Evolutionary conservation across 2,329 filamentous ascomycete genomes (phyloP), one percentile per base, ranked within the genome.

Genomic region (Zymoseptoria brevis): DNA sequence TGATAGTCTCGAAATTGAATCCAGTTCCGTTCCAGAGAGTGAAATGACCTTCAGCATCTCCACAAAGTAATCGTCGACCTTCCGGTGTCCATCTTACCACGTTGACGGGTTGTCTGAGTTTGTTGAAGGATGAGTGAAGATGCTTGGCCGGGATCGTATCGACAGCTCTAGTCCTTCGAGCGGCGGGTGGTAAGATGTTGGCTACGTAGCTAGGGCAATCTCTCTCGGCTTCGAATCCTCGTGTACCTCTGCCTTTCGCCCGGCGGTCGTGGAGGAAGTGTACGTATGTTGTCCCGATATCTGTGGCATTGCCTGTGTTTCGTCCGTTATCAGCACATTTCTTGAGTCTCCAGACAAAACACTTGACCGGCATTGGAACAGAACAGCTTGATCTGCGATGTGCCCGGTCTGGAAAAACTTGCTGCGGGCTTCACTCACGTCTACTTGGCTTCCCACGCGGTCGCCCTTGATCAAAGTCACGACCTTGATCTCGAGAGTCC

Each of bases 1-100:
- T 96, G 26, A 99, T 96, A 3, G 94, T 97, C 77, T 99, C 94
- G 69, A 99, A 99, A 75, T 99, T 97, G 82, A 99, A 99, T 22
- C 91, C 93, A 50, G 93, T 97, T 63, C 94, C 94, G 73, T 99
- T 99, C 94, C 94, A 99, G 3, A 99, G 77, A 48, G 95, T 99
- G 70, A 99, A 99, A 73, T 99, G 94, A 70, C 94, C 94, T 73
- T 93, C 97, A 66, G 91, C 96, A 0, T 92, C 96, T 21, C 91
- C 94, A 0, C 94, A 97, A 72, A 99, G 81, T 58, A 99, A 78
- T 66, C 94, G 83, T 62, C 94, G 87, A 26, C 94, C 94, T 75
- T 99, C 94, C 6, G 94, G 94, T 16, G 95, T 99, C 94, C 94
- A 99, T 73, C 90, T 85, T 49, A 99, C 93, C 8, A 97, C 90